A percentile compares a stretch with the other conserved stretches of the same genome.
Conservation (phyloP, 331 rosid genomes). For the Rhamnella rubrinervis region DNA sequence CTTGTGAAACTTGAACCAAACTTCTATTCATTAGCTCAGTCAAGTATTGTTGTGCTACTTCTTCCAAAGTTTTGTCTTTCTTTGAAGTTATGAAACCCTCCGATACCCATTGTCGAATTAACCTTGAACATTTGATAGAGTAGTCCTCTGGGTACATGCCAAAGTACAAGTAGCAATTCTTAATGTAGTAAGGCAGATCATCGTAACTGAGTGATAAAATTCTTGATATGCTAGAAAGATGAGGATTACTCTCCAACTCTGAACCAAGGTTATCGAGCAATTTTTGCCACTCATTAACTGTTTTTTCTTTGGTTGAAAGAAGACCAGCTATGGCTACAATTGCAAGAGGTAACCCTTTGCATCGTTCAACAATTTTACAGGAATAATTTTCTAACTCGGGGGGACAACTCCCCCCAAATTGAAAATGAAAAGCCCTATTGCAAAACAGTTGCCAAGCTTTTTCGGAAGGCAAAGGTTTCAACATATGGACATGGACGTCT, state of each 20-base stretch:
- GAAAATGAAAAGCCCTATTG: not conserved
- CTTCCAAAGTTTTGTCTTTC: no score
- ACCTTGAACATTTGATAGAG: not conserved
- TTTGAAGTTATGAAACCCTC: no score
- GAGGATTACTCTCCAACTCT: not conserved
- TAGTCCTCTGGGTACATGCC: conserved; percentile 16
- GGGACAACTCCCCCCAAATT: not conserved
- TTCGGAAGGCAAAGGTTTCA: not conserved
- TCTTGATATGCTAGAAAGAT: not conserved
- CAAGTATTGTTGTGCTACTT: no score
- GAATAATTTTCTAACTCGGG: not conserved
- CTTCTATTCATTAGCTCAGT: conserved; percentile 8
- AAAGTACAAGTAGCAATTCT: not conserved
- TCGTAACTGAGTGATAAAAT: not conserved
- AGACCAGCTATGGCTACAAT: not conserved
- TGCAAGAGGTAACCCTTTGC: not conserved
- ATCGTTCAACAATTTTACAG: not conserved
- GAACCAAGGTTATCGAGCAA: not conserved
- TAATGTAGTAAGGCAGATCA: conserved; percentile 22
- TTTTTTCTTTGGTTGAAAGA: not conserved
- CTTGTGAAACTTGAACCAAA: no score
- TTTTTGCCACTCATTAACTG: not conserved
- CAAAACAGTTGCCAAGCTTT: conserved; percentile 3
- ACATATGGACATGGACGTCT: not conserved
- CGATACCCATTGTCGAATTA: conserved; percentile 17